Evolutionary conservation across 129 eudicot species (phyloP), one percentile per base, ranked within the genome.

Genomic region (Sambucus nigra): DNA sequence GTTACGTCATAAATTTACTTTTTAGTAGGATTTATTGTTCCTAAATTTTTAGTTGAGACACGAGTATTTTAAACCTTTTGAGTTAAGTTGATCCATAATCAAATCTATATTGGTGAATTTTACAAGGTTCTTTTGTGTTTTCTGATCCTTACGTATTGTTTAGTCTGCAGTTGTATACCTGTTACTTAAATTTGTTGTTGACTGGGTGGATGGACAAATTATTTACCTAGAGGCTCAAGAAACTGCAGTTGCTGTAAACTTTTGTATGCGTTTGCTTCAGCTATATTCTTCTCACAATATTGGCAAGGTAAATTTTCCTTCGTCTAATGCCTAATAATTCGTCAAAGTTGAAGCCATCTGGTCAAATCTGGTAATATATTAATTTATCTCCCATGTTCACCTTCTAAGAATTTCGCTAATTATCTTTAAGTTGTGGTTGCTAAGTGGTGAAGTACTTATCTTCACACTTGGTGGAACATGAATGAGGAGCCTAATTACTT

Each of bases 131-230:
- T 18, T 47, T 32, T 42, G 25, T 24, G 15, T 57, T 18, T 55
- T 62, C 67, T 79, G 60, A 78, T 58, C 40, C 60, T 47, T 19
- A 27, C 25, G 29, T 61, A 35, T 67, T 29, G 33, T 68, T 49
- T 66, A 91, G 98, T 72, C 94, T 72, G 76, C 82, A 71, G 94
- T 91, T 60, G 81, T 91, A 61, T 91, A 91, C 75, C 76, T 81
- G 59, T 63, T 91, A 56, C 94, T 85, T 57, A 91, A 85, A 69
- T 79, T 84, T 26, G 94, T 81, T 35, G 84, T 80, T 47, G 86
- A 85, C 41, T 91, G 98, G 98, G 98, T 91, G 69, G 95, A 81
- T 15, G 94, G 88, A 16, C 95, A 91, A 91, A 91, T 91, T 51
- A 74, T 71, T 70, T 82, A 85, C 80, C 72, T 91, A 29, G 98